phyloP scores from a whole-genome alignment of 768 basidiomycete species.

The Peribolospora baueri region DNA sequence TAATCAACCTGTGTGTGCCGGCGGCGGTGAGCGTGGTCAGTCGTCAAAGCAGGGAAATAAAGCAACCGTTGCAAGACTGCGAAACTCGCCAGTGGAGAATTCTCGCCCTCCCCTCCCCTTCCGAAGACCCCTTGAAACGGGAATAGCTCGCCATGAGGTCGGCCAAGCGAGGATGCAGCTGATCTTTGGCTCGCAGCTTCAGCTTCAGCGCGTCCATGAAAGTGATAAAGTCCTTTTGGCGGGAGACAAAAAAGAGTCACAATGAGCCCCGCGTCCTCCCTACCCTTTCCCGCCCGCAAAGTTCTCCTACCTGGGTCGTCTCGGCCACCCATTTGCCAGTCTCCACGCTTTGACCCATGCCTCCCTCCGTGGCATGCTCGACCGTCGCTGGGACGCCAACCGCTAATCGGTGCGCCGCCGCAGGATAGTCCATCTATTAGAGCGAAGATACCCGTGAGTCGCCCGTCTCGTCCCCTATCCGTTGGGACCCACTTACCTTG shows the following conservation, averaged over 20 bases:
- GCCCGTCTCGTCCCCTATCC: not conserved
- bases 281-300: not conserved
- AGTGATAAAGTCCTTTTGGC: slow-evolving; percentile 66
- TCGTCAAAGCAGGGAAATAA: not conserved
- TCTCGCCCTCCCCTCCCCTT: slow-evolving; percentile 84
- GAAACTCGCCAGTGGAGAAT: slow-evolving; percentile 65
- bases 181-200: slow-evolving; percentile 82
- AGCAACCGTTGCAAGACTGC: not conserved
- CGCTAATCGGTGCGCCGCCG: slow-evolving; percentile 65
- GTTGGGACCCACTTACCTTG: slow-evolving; percentile 28
- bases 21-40: not conserved
- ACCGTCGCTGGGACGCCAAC: slow-evolving; percentile 92
- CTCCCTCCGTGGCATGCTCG: slow-evolving; percentile 66
- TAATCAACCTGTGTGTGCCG: slow-evolving; percentile 47
- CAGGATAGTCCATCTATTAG: slow-evolving; percentile 66
- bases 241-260: not conserved
- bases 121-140: slow-evolving; percentile 76
- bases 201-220: slow-evolving; percentile 95
- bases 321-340: slow-evolving; percentile 94
- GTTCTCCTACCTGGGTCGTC: slow-evolving; percentile 54
- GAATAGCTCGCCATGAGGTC: slow-evolving; percentile 90
- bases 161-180: slow-evolving; percentile 77
- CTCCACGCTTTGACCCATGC: slow-evolving; percentile 38
- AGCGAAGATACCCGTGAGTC: not conserved
- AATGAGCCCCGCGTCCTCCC: not conserved